A percentile compares a stretch with the other conserved stretches of the same genome.
phyloP scores from a whole-genome alignment of 139 green algal species.

The Chlamydomonas eustigma region DNA sequence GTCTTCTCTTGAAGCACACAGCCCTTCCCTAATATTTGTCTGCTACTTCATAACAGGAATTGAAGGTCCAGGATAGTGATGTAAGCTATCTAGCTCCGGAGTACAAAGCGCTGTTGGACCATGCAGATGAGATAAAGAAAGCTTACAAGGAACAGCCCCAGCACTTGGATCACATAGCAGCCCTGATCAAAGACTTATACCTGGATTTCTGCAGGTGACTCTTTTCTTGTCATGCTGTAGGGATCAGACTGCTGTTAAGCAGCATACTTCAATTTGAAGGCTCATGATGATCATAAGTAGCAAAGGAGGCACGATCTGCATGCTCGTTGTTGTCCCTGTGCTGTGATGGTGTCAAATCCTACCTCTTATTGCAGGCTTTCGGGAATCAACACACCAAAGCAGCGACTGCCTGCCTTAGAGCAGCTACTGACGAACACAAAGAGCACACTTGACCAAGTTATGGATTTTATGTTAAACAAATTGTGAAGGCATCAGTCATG shows the following conservation, averaged over 20 bases:
- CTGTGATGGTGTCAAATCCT: too few relatives aligned
- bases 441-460: constrained; percentile 31
- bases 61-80: constrained; percentile 59
- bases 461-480: constrained; percentile 38
- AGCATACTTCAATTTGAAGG: too few relatives aligned
- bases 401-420: constrained; percentile 41
- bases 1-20: too few relatives aligned
- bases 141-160: constrained; percentile 51
- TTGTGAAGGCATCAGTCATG: too few relatives aligned
- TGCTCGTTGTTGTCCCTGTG: not conserved
- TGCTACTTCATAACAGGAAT: too few relatives aligned
- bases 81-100: constrained; percentile 37
- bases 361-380: constrained; percentile 48
- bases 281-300: not conserved
- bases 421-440: constrained; percentile 32
- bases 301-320: not conserved
- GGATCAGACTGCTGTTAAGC: too few relatives aligned
- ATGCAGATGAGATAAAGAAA: constrained; percentile 16
- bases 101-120: constrained; percentile 40
- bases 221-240: too few relatives aligned
- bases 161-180: constrained; percentile 46
- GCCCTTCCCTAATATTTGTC: too few relatives aligned
- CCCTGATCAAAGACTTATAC: constrained; percentile 54
- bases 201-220: constrained; percentile 26
- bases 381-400: constrained; percentile 38